Evolutionary conservation across 164 flowering plant genomes (phyloP).

Genomic region (Magnolia sinica): DNA sequence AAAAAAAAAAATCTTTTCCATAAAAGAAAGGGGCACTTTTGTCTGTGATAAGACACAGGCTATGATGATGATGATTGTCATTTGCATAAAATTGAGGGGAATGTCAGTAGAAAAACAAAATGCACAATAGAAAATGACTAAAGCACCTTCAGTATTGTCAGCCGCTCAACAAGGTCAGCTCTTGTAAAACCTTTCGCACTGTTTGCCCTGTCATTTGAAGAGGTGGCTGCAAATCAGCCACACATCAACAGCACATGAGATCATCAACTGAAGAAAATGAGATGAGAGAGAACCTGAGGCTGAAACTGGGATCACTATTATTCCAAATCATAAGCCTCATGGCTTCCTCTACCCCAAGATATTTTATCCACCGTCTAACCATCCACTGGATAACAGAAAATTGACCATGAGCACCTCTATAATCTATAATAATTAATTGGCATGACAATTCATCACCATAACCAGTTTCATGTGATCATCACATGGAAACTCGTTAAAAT

Average conservation of each 20-base stretch:
- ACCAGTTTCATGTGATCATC: too few relatives aligned
- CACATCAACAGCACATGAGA: constrained; percentile 3
- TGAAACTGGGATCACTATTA: constrained; percentile 69
- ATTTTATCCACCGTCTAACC: constrained; percentile 87
- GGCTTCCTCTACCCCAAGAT: constrained; percentile 69
- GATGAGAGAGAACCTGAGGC: constrained; percentile 54
- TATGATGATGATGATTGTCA: too few relatives aligned
- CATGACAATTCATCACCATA: background rate
- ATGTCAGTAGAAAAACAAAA: background rate
- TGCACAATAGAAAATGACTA: background rate
- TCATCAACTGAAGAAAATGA: constrained; percentile 1
- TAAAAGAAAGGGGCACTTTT: too few relatives aligned
- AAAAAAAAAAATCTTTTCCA: background rate
- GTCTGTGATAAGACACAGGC: too few relatives aligned
- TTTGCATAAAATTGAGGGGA: background rate
- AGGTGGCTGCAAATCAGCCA: constrained; percentile 15
- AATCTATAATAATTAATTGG: background rate
- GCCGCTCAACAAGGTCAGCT: constrained; percentile 59
- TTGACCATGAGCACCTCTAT: constrained; percentile 8
- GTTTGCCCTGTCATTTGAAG: constrained; percentile 61
- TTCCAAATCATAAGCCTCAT: constrained; percentile 77
- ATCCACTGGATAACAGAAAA: constrained; percentile 58
- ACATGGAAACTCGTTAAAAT: too few relatives aligned
- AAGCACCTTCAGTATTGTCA: constrained; percentile 58
- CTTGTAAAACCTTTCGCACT: constrained; percentile 55